phyloP scores from a whole-genome alignment of 768 basidiomycete genomes.

The Phylloporus sp. region DNA sequence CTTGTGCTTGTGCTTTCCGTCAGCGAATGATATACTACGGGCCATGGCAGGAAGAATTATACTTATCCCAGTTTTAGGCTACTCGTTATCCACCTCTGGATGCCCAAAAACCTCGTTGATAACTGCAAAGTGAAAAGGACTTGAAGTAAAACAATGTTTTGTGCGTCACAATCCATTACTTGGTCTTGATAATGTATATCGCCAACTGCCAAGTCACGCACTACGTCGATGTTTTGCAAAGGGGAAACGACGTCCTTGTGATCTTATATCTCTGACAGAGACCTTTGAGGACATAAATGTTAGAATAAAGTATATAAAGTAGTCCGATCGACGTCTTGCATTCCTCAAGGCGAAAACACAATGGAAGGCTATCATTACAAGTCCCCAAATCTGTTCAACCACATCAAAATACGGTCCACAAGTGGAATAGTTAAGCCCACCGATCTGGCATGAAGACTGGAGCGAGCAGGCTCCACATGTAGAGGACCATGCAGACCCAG shows the following conservation, averaged over 20 bases:
- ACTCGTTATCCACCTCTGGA: not conserved
- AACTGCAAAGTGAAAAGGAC: not conserved
- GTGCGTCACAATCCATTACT: too few relatives aligned
- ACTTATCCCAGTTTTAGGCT: not conserved
- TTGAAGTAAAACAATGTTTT: not conserved
- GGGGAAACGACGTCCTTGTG: too few relatives aligned
- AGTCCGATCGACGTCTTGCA: not conserved
- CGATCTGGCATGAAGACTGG: slow-evolving; percentile 90
- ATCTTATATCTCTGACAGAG: too few relatives aligned
- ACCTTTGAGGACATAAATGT: not conserved
- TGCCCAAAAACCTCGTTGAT: too few relatives aligned
- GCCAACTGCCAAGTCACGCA: too few relatives aligned
- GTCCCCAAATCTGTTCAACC: slow-evolving; percentile 23
- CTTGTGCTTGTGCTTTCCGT: not conserved
- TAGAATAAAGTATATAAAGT: not conserved
- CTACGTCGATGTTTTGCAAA: too few relatives aligned
- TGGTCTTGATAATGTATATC: too few relatives aligned
- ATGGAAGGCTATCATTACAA: slow-evolving; percentile 7
- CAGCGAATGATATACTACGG: not conserved
- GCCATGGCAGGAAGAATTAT: not conserved
- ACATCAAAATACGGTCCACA: slow-evolving; percentile 3
- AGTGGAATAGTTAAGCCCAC: slow-evolving; percentile 38
- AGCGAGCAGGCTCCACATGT: slow-evolving; percentile 84
- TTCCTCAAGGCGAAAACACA: not conserved
- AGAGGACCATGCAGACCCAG: slow-evolving; percentile 88